phyloP scores from a whole-genome alignment of 352 stramenopile genomes.

The Phytophthora crassamura region DNA sequence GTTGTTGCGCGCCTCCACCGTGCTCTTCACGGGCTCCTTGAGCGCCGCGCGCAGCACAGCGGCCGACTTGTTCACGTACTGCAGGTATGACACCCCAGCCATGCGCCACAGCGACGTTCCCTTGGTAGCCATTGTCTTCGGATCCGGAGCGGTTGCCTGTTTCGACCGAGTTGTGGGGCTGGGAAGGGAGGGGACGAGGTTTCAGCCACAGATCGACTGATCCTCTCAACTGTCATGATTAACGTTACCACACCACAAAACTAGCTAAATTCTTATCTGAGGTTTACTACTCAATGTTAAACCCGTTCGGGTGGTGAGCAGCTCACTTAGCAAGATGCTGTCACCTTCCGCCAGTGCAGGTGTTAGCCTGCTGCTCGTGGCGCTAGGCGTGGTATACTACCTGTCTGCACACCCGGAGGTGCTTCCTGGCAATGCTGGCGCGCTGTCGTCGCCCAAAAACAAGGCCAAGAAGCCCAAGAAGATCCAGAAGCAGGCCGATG shows the following conservation, averaged over 20 bases:
- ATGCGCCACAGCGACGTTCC: slow-evolving; percentile 90
- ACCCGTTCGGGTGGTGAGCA: slow-evolving; percentile 33
- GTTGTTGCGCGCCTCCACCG: slow-evolving; percentile 68
- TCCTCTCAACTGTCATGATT: background rate
- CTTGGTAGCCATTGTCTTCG: slow-evolving; percentile 68
- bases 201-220: slow-evolving; percentile 34
- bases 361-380: slow-evolving; percentile 58
- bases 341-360: slow-evolving; percentile 42
- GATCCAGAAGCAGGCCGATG: slow-evolving; percentile 14
- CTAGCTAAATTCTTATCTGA: background rate
- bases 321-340: slow-evolving; percentile 35
- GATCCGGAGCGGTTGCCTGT: slow-evolving; percentile 25
- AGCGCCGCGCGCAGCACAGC: slow-evolving; percentile 71
- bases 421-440: slow-evolving; percentile 11
- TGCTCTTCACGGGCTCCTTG: slow-evolving; percentile 91
- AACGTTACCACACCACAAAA: too few relatives aligned
- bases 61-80: slow-evolving; percentile 90
- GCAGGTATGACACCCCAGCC: slow-evolving; percentile 86
- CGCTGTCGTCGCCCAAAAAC: slow-evolving; percentile 17
- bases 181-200: slow-evolving; percentile 3
- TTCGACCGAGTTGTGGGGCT: slow-evolving; percentile 14
- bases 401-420: slow-evolving; percentile 30
- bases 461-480: slow-evolving; percentile 30
- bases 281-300: background rate
- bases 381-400: slow-evolving; percentile 57